phyloP scores from a whole-genome alignment of 441 rosid species.

The Populus hybrid region DNA sequence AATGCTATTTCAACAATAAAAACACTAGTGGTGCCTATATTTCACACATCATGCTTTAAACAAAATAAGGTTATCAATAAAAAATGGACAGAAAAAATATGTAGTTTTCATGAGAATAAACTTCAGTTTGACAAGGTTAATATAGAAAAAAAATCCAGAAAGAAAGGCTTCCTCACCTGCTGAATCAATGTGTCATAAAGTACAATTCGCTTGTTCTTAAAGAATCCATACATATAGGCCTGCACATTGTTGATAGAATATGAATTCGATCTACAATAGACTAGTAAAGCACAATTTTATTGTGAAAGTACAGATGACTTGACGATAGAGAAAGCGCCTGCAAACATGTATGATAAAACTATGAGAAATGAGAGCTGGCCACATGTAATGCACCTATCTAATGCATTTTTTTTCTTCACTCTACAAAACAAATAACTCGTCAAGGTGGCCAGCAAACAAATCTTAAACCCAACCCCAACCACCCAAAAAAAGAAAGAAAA shows the following conservation, averaged over 20 bases:
- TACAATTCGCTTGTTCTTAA: conserved; percentile 97
- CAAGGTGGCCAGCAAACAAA: no score
- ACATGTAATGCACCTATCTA: background rate
- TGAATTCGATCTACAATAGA: conserved; percentile 7
- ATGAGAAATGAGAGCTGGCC: background rate
- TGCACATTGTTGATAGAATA: conserved; percentile 32
- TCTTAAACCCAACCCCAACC: no score
- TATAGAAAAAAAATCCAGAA: conserved; percentile 1
- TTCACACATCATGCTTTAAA: background rate
- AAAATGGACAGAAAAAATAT: background rate
- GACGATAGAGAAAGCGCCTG: background rate
- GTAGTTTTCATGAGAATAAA: background rate
- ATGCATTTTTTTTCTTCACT: background rate
- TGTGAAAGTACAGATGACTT: background rate
- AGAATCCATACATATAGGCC: conserved; percentile 99
- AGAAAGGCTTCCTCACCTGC: conserved; percentile 55
- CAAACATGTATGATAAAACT: background rate
- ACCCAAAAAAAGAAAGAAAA: no score
- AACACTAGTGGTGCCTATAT: background rate
- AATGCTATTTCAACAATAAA: background rate
- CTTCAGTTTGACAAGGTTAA: background rate
- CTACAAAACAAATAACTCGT: background rate
- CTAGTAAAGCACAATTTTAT: background rate
- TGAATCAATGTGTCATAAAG: conserved; percentile 96
- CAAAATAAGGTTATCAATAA: background rate